Evolutionary conservation across 768 basidiomycete genomes (phyloP).

Genomic region (Mycena crocata): DNA sequence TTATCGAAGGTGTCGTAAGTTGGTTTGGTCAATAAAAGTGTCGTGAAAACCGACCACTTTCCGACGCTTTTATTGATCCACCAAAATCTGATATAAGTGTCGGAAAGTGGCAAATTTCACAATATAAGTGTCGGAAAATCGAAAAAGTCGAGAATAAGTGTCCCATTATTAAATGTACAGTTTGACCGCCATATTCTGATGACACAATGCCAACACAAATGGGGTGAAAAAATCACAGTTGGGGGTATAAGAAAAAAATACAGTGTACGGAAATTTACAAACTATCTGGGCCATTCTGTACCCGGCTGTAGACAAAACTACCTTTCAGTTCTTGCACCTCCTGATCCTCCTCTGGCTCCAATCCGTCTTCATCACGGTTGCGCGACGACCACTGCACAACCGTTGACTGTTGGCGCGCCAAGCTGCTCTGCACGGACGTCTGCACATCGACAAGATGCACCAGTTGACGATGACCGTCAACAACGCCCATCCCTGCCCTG

Average conservation of each 20-base stretch:
- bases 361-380: constrained; percentile 23
- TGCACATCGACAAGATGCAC: constrained; percentile 53
- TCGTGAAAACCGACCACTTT: no score
- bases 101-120: no score
- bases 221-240: constrained; percentile 2
- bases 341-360: constrained; percentile 32
- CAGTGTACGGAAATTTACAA: background rate
- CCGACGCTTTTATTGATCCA: no score
- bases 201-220: no score
- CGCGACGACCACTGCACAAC: background rate
- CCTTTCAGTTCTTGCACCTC: constrained; percentile 19
- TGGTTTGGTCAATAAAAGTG: no score
- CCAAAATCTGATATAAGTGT: no score
- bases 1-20: no score
- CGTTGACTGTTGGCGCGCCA: constrained; percentile 26
- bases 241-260: background rate
- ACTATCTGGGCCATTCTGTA: constrained; percentile 6
- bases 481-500: constrained; percentile 28
- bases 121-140: no score
- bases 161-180: no score
- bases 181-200: no score
- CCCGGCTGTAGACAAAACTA: constrained; percentile 10
- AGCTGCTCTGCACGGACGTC: constrained; percentile 45
- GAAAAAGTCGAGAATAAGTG: no score
- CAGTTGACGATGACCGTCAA: constrained; percentile 39